Conservation (phyloP, 768 basidiomycete genomes). For the Phylloporus scabripes region DNA sequence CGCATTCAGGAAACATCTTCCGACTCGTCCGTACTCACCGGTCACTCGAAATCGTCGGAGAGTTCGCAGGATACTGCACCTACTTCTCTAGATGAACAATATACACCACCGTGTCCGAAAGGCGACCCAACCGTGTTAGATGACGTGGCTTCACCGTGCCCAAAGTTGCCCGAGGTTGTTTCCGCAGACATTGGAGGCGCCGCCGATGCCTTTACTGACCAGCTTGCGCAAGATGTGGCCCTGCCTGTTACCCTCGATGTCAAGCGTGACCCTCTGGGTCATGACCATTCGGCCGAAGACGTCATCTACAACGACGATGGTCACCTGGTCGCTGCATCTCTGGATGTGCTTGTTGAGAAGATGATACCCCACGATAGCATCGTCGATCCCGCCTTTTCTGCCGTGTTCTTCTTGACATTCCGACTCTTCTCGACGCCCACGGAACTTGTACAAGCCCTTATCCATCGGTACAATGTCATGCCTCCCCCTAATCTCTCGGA, state of each 20-base stretch:
- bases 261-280: constrained; percentile 40
- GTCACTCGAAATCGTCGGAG: constrained; percentile 41
- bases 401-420: constrained; percentile 95
- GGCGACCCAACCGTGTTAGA: constrained; percentile 25
- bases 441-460: constrained; percentile 71
- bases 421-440: constrained; percentile 79
- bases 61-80: constrained; percentile 45
- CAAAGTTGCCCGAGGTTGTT: constrained; percentile 38
- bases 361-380: constrained; percentile 94
- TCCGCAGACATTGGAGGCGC: constrained; percentile 46
- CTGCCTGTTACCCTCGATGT: constrained; percentile 41
- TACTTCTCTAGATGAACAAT: constrained; percentile 45
- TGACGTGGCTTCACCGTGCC: constrained; percentile 25
- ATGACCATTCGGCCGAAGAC: constrained; percentile 80
- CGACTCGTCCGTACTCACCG: constrained; percentile 41
- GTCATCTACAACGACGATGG: constrained; percentile 90
- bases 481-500: constrained; percentile 54
- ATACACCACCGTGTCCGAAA: constrained; percentile 28
- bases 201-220: constrained; percentile 43
- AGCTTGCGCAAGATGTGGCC: constrained; percentile 48
- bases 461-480: constrained; percentile 76
- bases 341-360: constrained; percentile 89
- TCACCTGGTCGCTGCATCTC: constrained; percentile 82
- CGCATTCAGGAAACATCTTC: constrained; percentile 42
- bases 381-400: constrained; percentile 80